Percentiles rank a stretch among this genome's conserved stretches.
Conservation (phyloP, 768 basidiomycete genomes). For the Lactarius pseudohatsudake region DNA sequence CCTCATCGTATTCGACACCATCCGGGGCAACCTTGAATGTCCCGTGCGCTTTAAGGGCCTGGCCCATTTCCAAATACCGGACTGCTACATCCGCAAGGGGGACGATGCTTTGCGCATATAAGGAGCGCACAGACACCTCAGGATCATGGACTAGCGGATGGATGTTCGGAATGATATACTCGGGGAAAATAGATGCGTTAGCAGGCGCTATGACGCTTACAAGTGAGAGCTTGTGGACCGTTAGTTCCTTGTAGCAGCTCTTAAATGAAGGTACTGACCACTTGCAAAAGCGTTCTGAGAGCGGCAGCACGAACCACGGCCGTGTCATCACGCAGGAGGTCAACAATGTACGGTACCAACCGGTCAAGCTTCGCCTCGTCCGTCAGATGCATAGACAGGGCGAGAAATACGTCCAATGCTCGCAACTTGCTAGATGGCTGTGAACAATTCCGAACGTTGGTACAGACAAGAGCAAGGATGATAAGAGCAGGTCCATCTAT, state of each 20-base stretch:
- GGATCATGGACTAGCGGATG: slow-evolving; percentile 78
- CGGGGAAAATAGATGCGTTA: slow-evolving; percentile 77
- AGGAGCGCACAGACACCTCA: slow-evolving; percentile 77
- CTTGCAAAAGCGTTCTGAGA: slow-evolving; percentile 75
- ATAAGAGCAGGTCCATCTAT: slow-evolving; percentile 88
- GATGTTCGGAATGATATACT: slow-evolving; percentile 93
- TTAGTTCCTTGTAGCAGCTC: neutral
- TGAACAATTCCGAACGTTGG: slow-evolving; percentile 85
- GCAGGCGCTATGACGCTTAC: slow-evolving; percentile 69
- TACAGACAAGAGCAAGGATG: slow-evolving; percentile 80
- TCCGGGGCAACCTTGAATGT: slow-evolving; percentile 63
- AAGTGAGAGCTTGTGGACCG: slow-evolving; percentile 44
- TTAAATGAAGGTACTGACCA: slow-evolving; percentile 50
- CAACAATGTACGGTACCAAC: slow-evolving; percentile 88
- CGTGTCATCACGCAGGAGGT: slow-evolving; percentile 82
- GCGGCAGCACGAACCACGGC: slow-evolving; percentile 81
- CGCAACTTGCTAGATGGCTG: slow-evolving; percentile 84
- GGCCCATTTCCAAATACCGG: slow-evolving; percentile 90
- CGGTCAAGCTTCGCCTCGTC: slow-evolving; percentile 96
- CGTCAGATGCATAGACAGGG: slow-evolving; percentile 74
- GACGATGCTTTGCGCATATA: slow-evolving; percentile 83
- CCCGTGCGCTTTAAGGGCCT: slow-evolving; percentile 84
- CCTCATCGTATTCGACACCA: slow-evolving; percentile 71
- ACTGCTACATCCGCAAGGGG: slow-evolving; percentile 84
- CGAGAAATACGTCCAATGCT: slow-evolving; percentile 83